Base-by-base conservation (phyloP, 2,329 filamentous ascomycete species). In the Fusarium pseudoanthophilum region DNA sequence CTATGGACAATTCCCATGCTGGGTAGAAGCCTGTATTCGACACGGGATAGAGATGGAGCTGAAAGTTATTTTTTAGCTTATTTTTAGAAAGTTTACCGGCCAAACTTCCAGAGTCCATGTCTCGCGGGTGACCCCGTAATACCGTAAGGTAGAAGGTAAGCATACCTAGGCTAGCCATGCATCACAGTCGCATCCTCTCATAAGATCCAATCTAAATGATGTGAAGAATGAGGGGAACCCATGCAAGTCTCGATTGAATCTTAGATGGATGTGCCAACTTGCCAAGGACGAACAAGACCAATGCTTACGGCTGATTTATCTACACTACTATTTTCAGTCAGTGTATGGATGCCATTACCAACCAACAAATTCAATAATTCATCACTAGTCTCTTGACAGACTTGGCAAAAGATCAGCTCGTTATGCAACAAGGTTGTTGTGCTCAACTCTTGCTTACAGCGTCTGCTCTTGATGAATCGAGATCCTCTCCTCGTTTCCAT, bases 211-310 rank as follows among this genome's bases (percentile, higher is more conserved):
- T 55, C 52, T 37, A 32, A 71, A 71, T 57, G 53, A 61, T 57
- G 43, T 52, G 67, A 52, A 57, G 26, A 64, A 69, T 57, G 68
- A 67, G 68, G 68, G 67, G 61, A 71, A 71, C 26, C 52, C 70
- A 42, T 71, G 52, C 55, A 57, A 74, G 53, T 37, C 36, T 71
- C 70, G 62, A 68, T 64, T 48, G 14, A 42, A 64, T 64, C 39
- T 68, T 36, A 52, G 40, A 32, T 34, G 20, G 52, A 16, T 34
- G 43, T 42, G 70, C 70, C 65, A 73, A 73, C 18, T 40, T 51
- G 66, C 70, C 70, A 73, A 73, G 70, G n/a, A 46, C 28, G 24
- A 28, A 37, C 58, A 60, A 56, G 30, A 32, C 36, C 57, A 55
- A 28, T 58, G 52, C 70, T 73, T 51, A 73, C 46, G 48, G 40